A percentile compares a stretch with the other conserved stretches of the same genome.
phyloP scores from a whole-genome alignment of 345 rosid species.

The Eucalyptus curtisii region DNA sequence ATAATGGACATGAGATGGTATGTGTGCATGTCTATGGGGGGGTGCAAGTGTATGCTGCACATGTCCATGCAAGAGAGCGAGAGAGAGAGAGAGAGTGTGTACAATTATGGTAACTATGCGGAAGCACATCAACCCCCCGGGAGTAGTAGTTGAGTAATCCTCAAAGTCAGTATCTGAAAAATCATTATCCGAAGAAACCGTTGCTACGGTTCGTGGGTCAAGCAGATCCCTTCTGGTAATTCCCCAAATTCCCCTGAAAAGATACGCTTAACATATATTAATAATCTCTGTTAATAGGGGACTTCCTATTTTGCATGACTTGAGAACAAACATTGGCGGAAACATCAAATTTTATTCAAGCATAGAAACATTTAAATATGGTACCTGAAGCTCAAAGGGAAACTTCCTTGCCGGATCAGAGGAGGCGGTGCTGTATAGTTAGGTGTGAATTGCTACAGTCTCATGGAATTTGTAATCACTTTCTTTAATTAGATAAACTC shows the following conservation, averaged over 20 bases:
- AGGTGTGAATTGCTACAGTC: slow-evolving; percentile 51
- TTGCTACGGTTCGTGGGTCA: slow-evolving; percentile 28
- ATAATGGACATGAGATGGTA: not conserved
- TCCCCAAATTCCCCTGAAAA: slow-evolving; percentile 56
- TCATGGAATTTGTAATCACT: not conserved
- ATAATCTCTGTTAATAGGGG: not conserved
- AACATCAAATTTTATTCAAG: not conserved
- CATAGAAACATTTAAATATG: not conserved
- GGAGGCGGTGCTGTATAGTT: slow-evolving; percentile 56
- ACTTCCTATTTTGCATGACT: not conserved
- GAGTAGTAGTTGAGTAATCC: slow-evolving; percentile 25
- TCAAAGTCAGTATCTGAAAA: slow-evolving; percentile 30
- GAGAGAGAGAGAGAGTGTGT: slow-evolving; percentile 4
- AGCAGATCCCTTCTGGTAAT: slow-evolving; percentile 36
- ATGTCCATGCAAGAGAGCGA: not conserved
- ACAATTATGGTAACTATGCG: slow-evolving; percentile 59
- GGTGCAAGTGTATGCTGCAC: not conserved
- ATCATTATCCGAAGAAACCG: slow-evolving; percentile 25
- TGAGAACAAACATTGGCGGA: not conserved
- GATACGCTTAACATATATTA: not conserved
- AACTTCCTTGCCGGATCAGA: slow-evolving; percentile 35
- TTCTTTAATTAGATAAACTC: not conserved
- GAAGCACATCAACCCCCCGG: slow-evolving; percentile 59
- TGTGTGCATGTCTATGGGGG: not conserved
- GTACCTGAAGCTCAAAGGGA: slow-evolving; percentile 59